Percentiles rank a stretch among this genome's conserved stretches.
These are phyloP conservation scores for Tillandsia leiboldiana DNA, from an alignment of 176 grass and related monocot genomes.

Conservation along the genomic window DNA sequence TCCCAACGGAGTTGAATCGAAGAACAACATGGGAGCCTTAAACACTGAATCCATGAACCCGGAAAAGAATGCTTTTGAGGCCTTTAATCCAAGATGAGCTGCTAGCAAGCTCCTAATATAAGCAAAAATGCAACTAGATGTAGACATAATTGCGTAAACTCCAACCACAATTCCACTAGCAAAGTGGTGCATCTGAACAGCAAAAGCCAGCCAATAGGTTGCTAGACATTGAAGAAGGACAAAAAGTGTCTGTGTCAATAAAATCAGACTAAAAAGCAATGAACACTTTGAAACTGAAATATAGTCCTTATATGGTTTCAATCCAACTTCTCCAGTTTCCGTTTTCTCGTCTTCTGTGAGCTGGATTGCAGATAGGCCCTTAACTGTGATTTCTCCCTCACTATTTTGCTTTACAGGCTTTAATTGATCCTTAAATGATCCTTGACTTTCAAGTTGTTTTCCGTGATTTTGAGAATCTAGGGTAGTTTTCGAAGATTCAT, in stretches of 20 bases:
- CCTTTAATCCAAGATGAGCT: constrained; percentile 69
- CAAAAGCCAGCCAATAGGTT: constrained; percentile 66
- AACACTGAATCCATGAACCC: constrained; percentile 84
- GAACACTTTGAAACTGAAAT: constrained; percentile 38
- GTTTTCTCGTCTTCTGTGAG: constrained; percentile 62
- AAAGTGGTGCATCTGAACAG: constrained; percentile 33
- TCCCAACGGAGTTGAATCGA: constrained; percentile 75
- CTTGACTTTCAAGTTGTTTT: background rate
- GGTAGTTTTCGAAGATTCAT: constrained; percentile 32
- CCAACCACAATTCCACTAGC: constrained; percentile 30
- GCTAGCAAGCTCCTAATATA: constrained; percentile 59
- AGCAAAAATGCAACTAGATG: constrained; percentile 59
- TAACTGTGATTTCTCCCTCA: constrained; percentile 20
- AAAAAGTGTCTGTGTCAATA: constrained; percentile 40
- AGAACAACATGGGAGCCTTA: constrained; percentile 78
- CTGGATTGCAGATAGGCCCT: constrained; percentile 22
- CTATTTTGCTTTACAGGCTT: constrained; percentile 19
- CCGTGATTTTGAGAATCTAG: constrained; percentile 20
- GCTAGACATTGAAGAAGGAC: constrained; percentile 48
- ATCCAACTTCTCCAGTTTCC: constrained; percentile 50
- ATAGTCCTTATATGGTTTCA: constrained; percentile 57
- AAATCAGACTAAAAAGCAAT: constrained; percentile 36
- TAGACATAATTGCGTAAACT: constrained; percentile 53
- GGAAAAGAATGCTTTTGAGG: constrained; percentile 72
- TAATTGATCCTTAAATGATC: constrained; percentile 12